phyloP scores from a whole-genome alignment of 352 stramenopile genomes.

The Plasmopara muralis region DNA sequence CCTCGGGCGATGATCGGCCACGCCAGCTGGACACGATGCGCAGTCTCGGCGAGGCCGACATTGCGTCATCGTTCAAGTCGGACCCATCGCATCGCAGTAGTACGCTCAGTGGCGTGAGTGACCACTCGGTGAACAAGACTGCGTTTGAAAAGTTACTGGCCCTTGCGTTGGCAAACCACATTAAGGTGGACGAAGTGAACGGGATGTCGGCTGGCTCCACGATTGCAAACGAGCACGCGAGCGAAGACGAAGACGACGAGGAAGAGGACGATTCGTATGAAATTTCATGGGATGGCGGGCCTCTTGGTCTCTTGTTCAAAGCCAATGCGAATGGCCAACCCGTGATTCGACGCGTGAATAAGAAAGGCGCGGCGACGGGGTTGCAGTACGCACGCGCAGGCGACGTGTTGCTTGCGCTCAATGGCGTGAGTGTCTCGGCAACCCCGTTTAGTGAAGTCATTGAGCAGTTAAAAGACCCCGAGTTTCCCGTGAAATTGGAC shows the following conservation, averaged over 20 bases:
- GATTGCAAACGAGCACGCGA: conserved; percentile 15
- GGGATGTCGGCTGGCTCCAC: conserved; percentile 2
- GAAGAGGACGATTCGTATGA: conserved; percentile 67
- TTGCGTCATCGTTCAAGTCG: conserved; percentile 17
- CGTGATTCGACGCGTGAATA: conserved; percentile 71
- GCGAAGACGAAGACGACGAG: conserved; percentile 46
- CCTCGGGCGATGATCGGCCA: conserved; percentile 46
- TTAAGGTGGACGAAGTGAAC: conserved; percentile 23
- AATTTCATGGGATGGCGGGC: conserved; percentile 59
- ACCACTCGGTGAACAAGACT: conserved; percentile 25
- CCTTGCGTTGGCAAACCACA: conserved; percentile 39
- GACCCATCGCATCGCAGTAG: conserved; percentile 21
- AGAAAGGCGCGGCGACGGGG: conserved; percentile 51
- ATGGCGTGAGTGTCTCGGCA: conserved; percentile 42
- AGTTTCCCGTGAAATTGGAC: conserved; percentile 60
- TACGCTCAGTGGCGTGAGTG: conserved; percentile 21
- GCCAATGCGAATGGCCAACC: conserved; percentile 38
- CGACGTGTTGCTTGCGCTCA: conserved; percentile 71
- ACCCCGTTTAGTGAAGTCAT: conserved; percentile 62
- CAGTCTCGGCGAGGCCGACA: conserved; percentile 24
- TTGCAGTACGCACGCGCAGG: conserved; percentile 57
- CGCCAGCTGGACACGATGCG: conserved; percentile 48
- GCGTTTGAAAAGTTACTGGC: conserved; percentile 52
- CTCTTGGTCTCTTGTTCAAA: conserved; percentile 73
- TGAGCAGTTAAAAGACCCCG: conserved; percentile 47